Percentiles rank a stretch among this genome's conserved stretches.
Evolutionary conservation across 1,139 yeast genomes (phyloP).

Genomic region (Geotrichum reessii): DNA sequence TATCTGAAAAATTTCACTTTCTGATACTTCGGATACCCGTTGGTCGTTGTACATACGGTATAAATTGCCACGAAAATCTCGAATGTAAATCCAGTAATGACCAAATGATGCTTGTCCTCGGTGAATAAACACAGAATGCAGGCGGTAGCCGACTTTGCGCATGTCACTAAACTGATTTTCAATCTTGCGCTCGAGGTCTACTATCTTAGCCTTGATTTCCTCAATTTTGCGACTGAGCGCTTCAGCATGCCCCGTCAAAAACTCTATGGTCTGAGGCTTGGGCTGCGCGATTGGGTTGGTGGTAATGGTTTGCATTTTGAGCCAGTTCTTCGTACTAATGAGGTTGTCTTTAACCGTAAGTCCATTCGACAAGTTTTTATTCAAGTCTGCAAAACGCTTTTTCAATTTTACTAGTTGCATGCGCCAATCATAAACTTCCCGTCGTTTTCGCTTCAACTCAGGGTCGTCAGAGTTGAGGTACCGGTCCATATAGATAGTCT

Average conservation of each 20-base stretch:
- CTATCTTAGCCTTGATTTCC: conserved; percentile 33
- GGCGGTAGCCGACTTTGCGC: conserved; percentile 63
- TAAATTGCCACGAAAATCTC: conserved; percentile 59
- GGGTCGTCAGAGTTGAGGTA: conserved; percentile 70
- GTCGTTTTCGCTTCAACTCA: conserved; percentile 46
- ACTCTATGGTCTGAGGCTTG: conserved; percentile 23
- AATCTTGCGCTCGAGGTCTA: conserved; percentile 44
- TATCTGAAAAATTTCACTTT: conserved; percentile 70
- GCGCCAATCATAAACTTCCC: conserved; percentile 63
- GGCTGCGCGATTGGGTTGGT: conserved; percentile 18
- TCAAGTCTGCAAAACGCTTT: conserved; percentile 41
- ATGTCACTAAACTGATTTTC: conserved; percentile 56
- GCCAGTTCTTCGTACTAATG: conserved; percentile 51
- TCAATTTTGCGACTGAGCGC: conserved; percentile 19
- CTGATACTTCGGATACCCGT: conserved; percentile 70
- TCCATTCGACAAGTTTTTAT: conserved; percentile 21
- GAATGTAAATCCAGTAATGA: conserved; percentile 92
- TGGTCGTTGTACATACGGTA: conserved; percentile 94
- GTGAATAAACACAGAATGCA: conserved; percentile 90
- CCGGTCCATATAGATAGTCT: conserved; percentile 75
- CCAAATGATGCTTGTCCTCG: conserved; percentile 95
- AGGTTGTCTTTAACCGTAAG: conserved; percentile 33
- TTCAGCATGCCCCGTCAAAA: conserved; percentile 31
- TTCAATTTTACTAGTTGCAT: conserved; percentile 45
- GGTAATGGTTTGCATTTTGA: conserved; percentile 33